Evolutionary conservation across 2,329 filamentous ascomycete genomes (phyloP), one percentile per base, ranked within the genome.

Genomic region (Diaporthe sp.): DNA sequence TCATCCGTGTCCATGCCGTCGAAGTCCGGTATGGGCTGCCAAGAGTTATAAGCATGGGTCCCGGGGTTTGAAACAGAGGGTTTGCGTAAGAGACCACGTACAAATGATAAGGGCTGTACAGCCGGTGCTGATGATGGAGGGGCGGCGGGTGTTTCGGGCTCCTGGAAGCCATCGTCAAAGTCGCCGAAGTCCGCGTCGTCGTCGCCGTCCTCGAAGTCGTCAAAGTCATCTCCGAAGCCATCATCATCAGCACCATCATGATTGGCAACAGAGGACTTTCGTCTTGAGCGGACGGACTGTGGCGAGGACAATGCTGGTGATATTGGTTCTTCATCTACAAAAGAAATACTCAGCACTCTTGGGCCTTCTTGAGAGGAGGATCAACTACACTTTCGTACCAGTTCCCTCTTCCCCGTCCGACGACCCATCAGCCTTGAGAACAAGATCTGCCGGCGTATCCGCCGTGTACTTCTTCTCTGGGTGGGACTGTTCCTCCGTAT

Each of bases 111-210:
- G 3, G 78, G 71, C 49, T 77, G 80, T 79, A 82, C 77, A 22
- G 75, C 58, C 39, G 77, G 74, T 55, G 73, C 79, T 80, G 82
- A 78, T 67, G 73, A 79, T 76, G 80, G 77, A 58, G 75, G 78
- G 83, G 88, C 85, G 81, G 88, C 87, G 81, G 88, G 87, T 78
- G 88, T 83, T 73, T 87, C 86, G 74, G 90, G 83, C 82, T 91
- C 87, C 80, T 94, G 90, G 81, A 95, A 95, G 51, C 88, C 92
- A 79, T 93, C 93, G 81, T 94, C 92, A 84, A 95, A 95, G 80
- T 94, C 93, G 80, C 91, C 91, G 85, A 93, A 92, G 80, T 90
- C 90, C 60, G 85, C 88, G 78, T 87, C 87, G 74, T 86, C 86
- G 77, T 87, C 88, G 67, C 89, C 90, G 80, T 92, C 90, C 80